phyloP scores from a whole-genome alignment of 1,284 basidiomycete genomes.

The Leccinum pachyderme region DNA sequence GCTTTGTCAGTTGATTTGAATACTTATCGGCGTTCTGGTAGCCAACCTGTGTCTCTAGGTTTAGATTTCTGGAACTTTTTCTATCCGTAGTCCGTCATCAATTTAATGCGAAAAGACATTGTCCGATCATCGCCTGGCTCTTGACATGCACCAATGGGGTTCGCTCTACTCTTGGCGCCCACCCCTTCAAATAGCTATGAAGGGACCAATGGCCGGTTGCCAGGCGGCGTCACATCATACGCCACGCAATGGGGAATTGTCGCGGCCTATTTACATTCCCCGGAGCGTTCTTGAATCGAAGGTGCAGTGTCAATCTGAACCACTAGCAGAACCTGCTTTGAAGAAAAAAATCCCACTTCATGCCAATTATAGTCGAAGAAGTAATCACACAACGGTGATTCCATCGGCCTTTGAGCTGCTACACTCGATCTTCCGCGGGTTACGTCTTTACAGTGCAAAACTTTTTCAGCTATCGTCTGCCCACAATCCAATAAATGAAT shows the following conservation, averaged over 20 bases:
- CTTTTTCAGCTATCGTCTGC: not conserved
- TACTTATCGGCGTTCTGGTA: conserved; percentile 1
- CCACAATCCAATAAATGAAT: not conserved
- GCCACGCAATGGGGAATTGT: not conserved
- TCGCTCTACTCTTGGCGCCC: not conserved
- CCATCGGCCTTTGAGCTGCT: conserved; percentile 3
- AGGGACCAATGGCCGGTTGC: conserved; percentile 1
- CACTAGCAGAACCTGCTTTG: not conserved
- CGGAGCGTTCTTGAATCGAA: conserved; percentile 1
- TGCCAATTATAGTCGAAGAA: not conserved
- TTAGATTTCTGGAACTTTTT: not conserved
- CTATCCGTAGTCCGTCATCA: not conserved
- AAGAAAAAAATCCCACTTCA: not conserved
- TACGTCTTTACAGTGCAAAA: not conserved
- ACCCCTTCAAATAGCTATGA: not conserved
- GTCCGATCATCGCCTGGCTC: conserved; percentile 10
- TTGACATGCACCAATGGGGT: conserved; percentile 1
- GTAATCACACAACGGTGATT: not conserved
- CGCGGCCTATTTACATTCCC: not conserved
- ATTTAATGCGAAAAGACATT: not conserved
- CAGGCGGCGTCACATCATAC: not conserved
- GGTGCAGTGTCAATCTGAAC: not conserved
- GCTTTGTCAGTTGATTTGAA: conserved; percentile 13
- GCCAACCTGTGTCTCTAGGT: not conserved
- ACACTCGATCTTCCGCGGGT: not conserved